Evolutionary conservation across 495 filamentous ascomycete species (phyloP).

Genomic region (Pyrenopolyporus hunteri): DNA sequence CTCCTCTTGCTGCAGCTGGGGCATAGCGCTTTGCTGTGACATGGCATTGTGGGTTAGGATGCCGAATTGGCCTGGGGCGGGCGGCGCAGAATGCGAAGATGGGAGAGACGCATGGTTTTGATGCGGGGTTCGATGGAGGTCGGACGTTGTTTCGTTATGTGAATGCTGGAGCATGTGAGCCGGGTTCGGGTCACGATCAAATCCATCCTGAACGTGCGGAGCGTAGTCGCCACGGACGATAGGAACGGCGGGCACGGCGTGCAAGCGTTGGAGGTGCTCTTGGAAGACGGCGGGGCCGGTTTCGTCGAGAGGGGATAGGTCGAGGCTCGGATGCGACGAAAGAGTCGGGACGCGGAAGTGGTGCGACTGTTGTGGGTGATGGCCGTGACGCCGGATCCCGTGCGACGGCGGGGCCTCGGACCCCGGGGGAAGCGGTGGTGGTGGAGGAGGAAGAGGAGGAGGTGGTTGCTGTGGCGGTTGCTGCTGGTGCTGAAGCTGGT

Average conservation of each 20-base stretch:
- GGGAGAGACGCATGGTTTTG: slow-evolving; percentile 42
- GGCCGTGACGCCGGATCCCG: slow-evolving; percentile 31
- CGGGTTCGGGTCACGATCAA: slow-evolving; percentile 35
- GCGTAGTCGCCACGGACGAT: slow-evolving; percentile 48
- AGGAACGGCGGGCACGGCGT: slow-evolving; percentile 45
- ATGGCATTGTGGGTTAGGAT: slow-evolving; percentile 49
- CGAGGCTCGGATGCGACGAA: slow-evolving; percentile 49
- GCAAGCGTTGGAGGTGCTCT: slow-evolving; percentile 48
- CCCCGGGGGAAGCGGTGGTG: slow-evolving; percentile 7
- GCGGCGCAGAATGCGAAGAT: slow-evolving; percentile 42
- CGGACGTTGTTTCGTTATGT: slow-evolving; percentile 39
- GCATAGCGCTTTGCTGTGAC: slow-evolving; percentile 43
- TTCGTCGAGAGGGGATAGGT: slow-evolving; percentile 44
- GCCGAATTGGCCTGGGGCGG: slow-evolving; percentile 49
- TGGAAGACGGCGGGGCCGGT: slow-evolving; percentile 43
- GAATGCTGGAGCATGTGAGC: slow-evolving; percentile 38
- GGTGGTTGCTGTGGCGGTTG: slow-evolving; percentile 2
- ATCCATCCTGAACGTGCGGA: slow-evolving; percentile 40
- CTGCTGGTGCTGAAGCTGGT: background rate
- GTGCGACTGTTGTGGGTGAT: slow-evolving; percentile 31
- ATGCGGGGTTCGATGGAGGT: slow-evolving; percentile 43
- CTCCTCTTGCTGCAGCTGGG: slow-evolving; percentile 49
- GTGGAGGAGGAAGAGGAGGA: slow-evolving; percentile 12
- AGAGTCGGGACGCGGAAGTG: slow-evolving; percentile 40
- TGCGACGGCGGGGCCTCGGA: slow-evolving; percentile 23